These are phyloP conservation scores for Alternaria brassicicola DNA, from an alignment of 2,329 filamentous ascomycete genomes.

Conservation along the genomic window DNA sequence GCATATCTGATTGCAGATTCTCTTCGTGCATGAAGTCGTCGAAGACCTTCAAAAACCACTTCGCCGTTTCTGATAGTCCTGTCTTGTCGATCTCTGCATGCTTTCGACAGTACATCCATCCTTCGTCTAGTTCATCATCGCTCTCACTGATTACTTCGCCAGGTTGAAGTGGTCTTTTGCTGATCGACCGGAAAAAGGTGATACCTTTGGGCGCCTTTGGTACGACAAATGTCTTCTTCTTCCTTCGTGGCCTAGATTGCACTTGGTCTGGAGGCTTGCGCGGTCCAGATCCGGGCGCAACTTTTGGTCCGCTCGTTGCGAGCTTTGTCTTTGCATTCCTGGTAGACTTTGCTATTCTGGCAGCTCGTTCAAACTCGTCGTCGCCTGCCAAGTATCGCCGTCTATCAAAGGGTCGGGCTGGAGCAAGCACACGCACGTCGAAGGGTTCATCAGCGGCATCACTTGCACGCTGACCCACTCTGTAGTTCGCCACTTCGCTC, in stretches of 20 bases:
- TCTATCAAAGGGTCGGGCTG: conserved; percentile 45
- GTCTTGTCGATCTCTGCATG: conserved; percentile 26
- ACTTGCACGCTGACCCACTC: conserved; percentile 30
- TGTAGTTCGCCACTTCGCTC: conserved; percentile 26
- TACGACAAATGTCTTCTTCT: conserved; percentile 41
- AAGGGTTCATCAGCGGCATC: conserved; percentile 31
- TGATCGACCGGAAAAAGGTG: conserved; percentile 49
- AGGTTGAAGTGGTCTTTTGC: conserved; percentile 47
- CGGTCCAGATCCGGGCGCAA: background rate
- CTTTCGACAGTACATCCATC: conserved; percentile 46
- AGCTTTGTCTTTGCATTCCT: background rate
- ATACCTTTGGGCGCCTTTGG: conserved; percentile 44
- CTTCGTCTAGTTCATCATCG: conserved; percentile 51
- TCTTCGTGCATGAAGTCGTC: conserved; percentile 50
- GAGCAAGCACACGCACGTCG: conserved; percentile 43
- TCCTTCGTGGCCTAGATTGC: conserved; percentile 13
- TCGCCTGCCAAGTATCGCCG: conserved; percentile 44
- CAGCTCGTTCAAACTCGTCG: conserved; percentile 26
- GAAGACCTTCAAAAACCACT: conserved; percentile 46
- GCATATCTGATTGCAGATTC: conserved; percentile 39
- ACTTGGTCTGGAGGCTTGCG: conserved; percentile 28
- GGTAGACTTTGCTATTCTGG: conserved; percentile 14
- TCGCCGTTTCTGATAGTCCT: conserved; percentile 17
- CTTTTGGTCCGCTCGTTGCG: background rate
- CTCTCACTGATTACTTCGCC: conserved; percentile 52